Conservation (phyloP, 2,329 filamentous ascomycete genomes). For the Exophiala sp. region DNA sequence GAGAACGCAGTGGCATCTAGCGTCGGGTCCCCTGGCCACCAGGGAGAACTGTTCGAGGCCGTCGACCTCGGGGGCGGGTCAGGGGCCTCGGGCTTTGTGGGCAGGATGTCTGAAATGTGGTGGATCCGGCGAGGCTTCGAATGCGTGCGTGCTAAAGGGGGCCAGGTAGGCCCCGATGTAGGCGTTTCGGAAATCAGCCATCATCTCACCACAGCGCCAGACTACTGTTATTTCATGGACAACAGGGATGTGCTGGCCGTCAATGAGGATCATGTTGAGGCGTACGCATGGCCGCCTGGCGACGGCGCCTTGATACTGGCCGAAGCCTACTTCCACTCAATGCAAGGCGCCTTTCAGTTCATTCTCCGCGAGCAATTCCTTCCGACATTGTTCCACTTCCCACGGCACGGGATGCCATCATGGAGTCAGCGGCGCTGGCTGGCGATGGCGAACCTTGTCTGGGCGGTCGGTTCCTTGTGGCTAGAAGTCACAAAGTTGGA, state of each 20-base stretch:
- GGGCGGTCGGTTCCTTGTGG: slow-evolving; percentile 21
- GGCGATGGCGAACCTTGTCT: slow-evolving; percentile 21
- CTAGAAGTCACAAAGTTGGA: slow-evolving; percentile 15
- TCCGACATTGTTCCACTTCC: slow-evolving; percentile 4
- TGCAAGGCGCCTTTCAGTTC: slow-evolving; percentile 20
- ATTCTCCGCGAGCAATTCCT: slow-evolving; percentile 19
- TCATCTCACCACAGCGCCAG: slow-evolving; percentile 3
- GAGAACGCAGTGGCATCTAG: slow-evolving; percentile 9
- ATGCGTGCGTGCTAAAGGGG: background rate
- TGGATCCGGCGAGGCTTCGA: slow-evolving; percentile 23
- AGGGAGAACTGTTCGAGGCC: slow-evolving; percentile 13
- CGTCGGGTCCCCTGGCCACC: slow-evolving; percentile 17
- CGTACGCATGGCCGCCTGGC: slow-evolving; percentile 12
- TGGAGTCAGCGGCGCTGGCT: slow-evolving; percentile 22
- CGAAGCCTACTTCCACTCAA: slow-evolving; percentile 23
- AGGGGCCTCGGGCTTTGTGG: slow-evolving; percentile 21
- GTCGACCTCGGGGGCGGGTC: slow-evolving; percentile 18
- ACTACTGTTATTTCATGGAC: slow-evolving; percentile 23
- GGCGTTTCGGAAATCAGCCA: slow-evolving; percentile 7
- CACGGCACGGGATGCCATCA: background rate
- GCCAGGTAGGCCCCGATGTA: background rate
- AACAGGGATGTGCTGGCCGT: slow-evolving; percentile 20
- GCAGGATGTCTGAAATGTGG: slow-evolving; percentile 25
- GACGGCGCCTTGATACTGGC: slow-evolving; percentile 12
- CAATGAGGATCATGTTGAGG: slow-evolving; percentile 24